These are phyloP conservation scores for Cochlearia excelsa DNA, from an alignment of 345 rosid species.

Conservation along the genomic window DNA sequence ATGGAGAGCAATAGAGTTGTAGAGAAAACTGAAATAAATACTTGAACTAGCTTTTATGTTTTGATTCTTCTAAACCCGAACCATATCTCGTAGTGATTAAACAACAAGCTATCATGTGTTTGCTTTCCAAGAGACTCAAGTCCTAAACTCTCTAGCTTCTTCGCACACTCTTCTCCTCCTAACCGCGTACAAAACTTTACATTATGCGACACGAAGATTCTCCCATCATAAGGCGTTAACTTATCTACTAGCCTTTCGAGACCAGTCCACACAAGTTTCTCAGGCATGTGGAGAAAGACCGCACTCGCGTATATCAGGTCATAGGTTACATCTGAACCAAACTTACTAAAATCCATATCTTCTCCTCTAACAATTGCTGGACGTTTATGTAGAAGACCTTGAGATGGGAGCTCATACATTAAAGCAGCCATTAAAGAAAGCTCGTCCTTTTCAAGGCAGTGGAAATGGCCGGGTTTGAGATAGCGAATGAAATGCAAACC, in stretches of 20 bases:
- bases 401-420: conserved; percentile 92
- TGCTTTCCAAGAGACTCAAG: conserved; percentile 73
- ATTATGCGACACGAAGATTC: conserved; percentile 89
- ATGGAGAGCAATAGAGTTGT: conserved; percentile 18
- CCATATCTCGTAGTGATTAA: conserved; percentile 96
- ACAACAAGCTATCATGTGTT: conserved; percentile 84
- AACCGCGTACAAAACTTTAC: conserved; percentile 83
- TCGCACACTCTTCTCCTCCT: conserved; percentile 71
- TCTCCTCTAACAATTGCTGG: conserved; percentile 82
- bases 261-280: conserved; percentile 90
- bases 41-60: conserved; percentile 36
- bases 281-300: conserved; percentile 97
- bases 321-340: conserved; percentile 56
- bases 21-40: neutral
- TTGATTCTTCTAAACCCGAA: conserved; percentile 67
- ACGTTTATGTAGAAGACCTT: conserved; percentile 78
- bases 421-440: conserved; percentile 96
- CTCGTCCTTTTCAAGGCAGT: conserved; percentile 91
- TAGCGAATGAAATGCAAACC: conserved; percentile 89
- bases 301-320: conserved; percentile 95
- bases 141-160: conserved; percentile 71
- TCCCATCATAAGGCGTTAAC: conserved; percentile 75
- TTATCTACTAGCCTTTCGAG: conserved; percentile 65
- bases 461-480: conserved; percentile 59
- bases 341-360: conserved; percentile 84